Evolutionary conservation across 2,329 filamentous ascomycete genomes (phyloP).

Genomic region (Lojkania enalia): DNA sequence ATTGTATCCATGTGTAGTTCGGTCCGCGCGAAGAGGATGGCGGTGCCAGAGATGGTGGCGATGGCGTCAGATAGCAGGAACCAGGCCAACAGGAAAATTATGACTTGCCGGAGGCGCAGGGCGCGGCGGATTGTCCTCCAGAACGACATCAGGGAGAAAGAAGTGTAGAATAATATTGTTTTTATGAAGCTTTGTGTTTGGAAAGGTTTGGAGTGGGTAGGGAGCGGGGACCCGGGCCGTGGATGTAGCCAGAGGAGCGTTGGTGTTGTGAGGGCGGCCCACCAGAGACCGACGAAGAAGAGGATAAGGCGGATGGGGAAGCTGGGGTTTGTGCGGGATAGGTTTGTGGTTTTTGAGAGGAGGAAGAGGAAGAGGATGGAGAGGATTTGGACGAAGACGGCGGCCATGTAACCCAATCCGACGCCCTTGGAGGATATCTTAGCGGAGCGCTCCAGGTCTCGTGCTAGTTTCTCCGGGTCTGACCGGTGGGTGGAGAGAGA

Average conservation of each 20-base stretch:
- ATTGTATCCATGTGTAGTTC: conserved; percentile 85
- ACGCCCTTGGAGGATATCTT: conserved; percentile 87
- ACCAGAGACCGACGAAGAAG: conserved; percentile 83
- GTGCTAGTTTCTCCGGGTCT: conserved; percentile 49
- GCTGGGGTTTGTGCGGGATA: conserved; percentile 69
- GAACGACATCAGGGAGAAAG: conserved; percentile 79
- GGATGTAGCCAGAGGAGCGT: conserved; percentile 81
- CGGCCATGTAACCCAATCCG: conserved; percentile 85
- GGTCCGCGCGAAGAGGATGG: conserved; percentile 90
- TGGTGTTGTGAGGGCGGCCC: conserved; percentile 83
- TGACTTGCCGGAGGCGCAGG: conserved; percentile 68
- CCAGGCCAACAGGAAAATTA: conserved; percentile 80
- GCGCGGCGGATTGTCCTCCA: conserved; percentile 77
- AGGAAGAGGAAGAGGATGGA: conserved; percentile 73
- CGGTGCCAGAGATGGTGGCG: conserved; percentile 90
- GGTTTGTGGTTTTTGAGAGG: conserved; percentile 38
- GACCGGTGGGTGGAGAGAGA: conserved; percentile 7
- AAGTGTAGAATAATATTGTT: conserved; percentile 67
- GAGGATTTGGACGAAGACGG: conserved; percentile 76
- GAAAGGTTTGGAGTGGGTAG: conserved; percentile 22
- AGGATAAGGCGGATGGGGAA: conserved; percentile 81
- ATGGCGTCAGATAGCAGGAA: conserved; percentile 91
- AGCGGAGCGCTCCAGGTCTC: conserved; percentile 76
- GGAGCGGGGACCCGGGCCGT: conserved; percentile 79
- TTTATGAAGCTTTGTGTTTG: conserved; percentile 12